A percentile compares a stretch with the other conserved stretches of the same genome.
Evolutionary conservation across 108 stramenopile genomes (phyloP).

Genomic region (Conticribra guillardii): DNA sequence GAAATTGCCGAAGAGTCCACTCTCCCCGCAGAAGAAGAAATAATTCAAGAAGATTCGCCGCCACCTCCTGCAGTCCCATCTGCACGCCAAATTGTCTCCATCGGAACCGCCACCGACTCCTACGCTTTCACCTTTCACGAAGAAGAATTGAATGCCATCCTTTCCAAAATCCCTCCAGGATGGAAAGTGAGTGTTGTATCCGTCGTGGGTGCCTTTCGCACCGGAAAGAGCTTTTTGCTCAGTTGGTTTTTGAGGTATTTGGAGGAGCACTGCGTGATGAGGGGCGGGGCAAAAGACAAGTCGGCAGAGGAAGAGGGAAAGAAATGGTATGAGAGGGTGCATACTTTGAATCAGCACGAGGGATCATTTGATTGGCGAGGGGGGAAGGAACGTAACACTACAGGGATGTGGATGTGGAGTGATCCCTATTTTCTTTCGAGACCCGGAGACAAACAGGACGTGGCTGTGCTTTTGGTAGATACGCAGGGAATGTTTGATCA

Average conservation of each 20-base stretch:
- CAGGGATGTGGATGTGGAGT: slow-evolving; percentile 99
- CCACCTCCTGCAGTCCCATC: slow-evolving; percentile 13
- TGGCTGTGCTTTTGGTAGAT: slow-evolving; percentile 95
- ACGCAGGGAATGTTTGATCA: slow-evolving; percentile 99
- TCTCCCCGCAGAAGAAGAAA: no score
- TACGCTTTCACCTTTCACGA: slow-evolving; percentile 90
- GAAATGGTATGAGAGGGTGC: slow-evolving; percentile 72
- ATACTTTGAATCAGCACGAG: slow-evolving; percentile 61
- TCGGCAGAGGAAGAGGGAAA: slow-evolving; percentile 10
- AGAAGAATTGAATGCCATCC: slow-evolving; percentile 74
- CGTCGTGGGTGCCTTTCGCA: slow-evolving; percentile 98
- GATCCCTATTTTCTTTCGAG: slow-evolving; percentile 86
- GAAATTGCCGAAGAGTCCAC: no score
- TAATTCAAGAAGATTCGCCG: slow-evolving; percentile 2
- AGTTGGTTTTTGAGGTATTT: slow-evolving; percentile 95
- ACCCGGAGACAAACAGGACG: slow-evolving; percentile 62
- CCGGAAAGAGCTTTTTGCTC: slow-evolving; percentile 96
- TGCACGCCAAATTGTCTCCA: slow-evolving; percentile 85
- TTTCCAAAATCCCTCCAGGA: slow-evolving; percentile 71
- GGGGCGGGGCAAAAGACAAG: slow-evolving; percentile 3
- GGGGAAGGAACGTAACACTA: slow-evolving; percentile 94
- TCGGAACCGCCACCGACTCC: slow-evolving; percentile 76
- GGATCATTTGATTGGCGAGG: slow-evolving; percentile 94
- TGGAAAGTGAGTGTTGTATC: slow-evolving; percentile 95
- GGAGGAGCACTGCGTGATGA: slow-evolving; percentile 39